Base-by-base conservation (phyloP, 1,139 yeast species). In the Zygoascus sp. region DNA sequence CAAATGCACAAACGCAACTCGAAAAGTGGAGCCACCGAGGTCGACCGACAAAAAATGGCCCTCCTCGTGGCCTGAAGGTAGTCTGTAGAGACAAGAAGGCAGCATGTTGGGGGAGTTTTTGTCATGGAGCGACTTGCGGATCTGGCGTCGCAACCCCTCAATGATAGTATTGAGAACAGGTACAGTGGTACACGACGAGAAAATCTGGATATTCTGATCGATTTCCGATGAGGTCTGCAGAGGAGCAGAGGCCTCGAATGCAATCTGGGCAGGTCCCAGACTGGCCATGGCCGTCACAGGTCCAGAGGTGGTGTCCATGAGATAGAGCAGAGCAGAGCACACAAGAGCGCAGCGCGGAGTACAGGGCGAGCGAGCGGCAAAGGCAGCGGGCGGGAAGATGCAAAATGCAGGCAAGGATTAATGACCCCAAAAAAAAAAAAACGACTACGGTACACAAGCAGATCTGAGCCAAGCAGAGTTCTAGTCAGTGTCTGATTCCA, bases 41-140 rank as follows among this genome's bases (percentile, higher is more conserved):
- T 87, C 96, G 10, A 89, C 89, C 40, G 95, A 94, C 50, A 87
- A 69, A 53, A 70, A 77, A 38, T 82, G 70, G n/a, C 96, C 96
- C 40, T 67, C 67, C 62, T 88, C 96, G 44, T 75, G 27, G 7
- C 96, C 96, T 27, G 75, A 73, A 21, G 96, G 96, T 53, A 83
- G 73, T 8, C 73, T 71, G 2, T 86, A 79, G 17, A 86, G 87
- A 58, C 68, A 85, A 1, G 92, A 76, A 38, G 95, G 95, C 52
- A 86, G 81, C 96, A 87, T 62, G 32, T 58, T 48, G 9, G 55
- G 51, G 7, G 57, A 50, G n/a, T 53, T 46, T 16, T 39, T 28
- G 25, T 37, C 32, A 10, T 22, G 40, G 49, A 54, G 25, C 42
- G 46, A 19, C 54, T 36, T 5, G 49, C 47, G 35, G 44, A 25